Evolutionary conservation across 176 grass and related monocot species (phyloP).

Genomic region (Oryza coarctata): DNA sequence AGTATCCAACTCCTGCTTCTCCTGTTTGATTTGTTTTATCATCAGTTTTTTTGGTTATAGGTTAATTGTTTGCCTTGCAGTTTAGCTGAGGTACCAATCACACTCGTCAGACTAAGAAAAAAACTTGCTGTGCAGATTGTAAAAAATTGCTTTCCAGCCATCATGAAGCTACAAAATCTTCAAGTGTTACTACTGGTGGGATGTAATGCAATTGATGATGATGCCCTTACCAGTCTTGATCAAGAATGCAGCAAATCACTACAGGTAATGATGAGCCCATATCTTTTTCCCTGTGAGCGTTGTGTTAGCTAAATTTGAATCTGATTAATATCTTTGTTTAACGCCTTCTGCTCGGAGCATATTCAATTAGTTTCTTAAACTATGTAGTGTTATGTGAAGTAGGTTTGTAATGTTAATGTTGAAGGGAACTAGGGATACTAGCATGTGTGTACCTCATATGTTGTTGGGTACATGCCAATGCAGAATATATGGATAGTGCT

Average conservation of each 20-base stretch:
- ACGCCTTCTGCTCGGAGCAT: background rate
- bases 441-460: background rate
- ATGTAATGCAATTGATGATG: slow-evolving; percentile 69
- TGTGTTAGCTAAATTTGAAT: background rate
- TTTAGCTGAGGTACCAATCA: background rate
- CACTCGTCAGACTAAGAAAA: slow-evolving; percentile 9
- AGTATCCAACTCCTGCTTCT: background rate
- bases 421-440: background rate
- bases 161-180: slow-evolving; percentile 67
- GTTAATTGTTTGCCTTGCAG: background rate
- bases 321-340: background rate
- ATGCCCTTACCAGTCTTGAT: slow-evolving; percentile 42
- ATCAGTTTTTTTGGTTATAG: background rate
- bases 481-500: too few relatives aligned
- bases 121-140: slow-evolving; percentile 55
- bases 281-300: background rate
- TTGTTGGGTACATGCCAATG: background rate
- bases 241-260: slow-evolving; percentile 68
- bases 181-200: slow-evolving; percentile 57
- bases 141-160: slow-evolving; percentile 52
- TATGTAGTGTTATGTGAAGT: background rate
- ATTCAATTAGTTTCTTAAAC: background rate
- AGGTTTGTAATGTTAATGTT: background rate
- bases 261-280: slow-evolving; percentile 40
- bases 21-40: slow-evolving; percentile 12